Evolutionary conservation across 192 early-diverging fungal species (phyloP).

Genomic region (Umbelopsis vinacea): DNA sequence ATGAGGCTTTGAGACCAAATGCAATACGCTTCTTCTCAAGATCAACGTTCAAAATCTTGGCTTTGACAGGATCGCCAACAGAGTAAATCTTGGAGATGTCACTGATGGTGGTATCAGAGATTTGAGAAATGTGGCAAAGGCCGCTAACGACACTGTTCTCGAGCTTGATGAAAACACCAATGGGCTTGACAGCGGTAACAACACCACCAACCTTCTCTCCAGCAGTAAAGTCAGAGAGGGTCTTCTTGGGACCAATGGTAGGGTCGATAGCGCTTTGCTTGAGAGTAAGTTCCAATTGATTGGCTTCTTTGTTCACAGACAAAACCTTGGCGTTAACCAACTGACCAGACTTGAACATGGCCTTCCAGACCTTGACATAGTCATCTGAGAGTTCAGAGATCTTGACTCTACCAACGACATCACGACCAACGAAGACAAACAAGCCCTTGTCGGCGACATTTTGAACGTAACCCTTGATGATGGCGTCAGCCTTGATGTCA

Average conservation of each 20-base stretch:
- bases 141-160: constrained; percentile 77
- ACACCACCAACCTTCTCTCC: constrained; percentile 83
- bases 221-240: constrained; percentile 62
- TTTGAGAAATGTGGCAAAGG: constrained; percentile 84
- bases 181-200: constrained; percentile 70
- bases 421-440: constrained; percentile 73
- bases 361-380: constrained; percentile 86
- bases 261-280: constrained; percentile 61
- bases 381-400: constrained; percentile 87
- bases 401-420: constrained; percentile 74
- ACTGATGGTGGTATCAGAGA: constrained; percentile 78
- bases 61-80: constrained; percentile 85
- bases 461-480: constrained; percentile 75
- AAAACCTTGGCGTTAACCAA: constrained; percentile 78
- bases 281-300: constrained; percentile 74
- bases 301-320: constrained; percentile 55
- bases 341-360: constrained; percentile 69
- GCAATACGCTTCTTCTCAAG: constrained; percentile 65
- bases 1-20: constrained; percentile 85
- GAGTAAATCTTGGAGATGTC: constrained; percentile 76
- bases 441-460: constrained; percentile 72
- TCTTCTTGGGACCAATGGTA: constrained; percentile 40
- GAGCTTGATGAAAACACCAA: constrained; percentile 84
- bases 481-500: constrained; percentile 63
- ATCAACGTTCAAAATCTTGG: constrained; percentile 78